phyloP scores from a whole-genome alignment of 108 stramenopile genomes.

The Skeletonema potamos region DNA sequence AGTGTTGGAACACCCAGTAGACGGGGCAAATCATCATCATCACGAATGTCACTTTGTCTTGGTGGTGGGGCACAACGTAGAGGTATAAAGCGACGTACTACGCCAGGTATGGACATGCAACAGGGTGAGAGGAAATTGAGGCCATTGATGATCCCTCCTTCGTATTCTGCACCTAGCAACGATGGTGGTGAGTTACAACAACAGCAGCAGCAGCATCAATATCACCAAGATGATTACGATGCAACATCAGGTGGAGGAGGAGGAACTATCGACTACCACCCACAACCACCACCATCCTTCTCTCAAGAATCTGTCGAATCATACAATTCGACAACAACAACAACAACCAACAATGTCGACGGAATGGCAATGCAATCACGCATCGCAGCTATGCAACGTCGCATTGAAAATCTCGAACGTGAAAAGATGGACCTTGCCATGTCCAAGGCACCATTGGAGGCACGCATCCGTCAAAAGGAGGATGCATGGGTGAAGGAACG shows the following conservation, averaged over 20 bases:
- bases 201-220: background rate
- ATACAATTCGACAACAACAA: too few relatives aligned
- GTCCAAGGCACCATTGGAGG: constrained; percentile 87
- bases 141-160: background rate
- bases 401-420: constrained; percentile 73
- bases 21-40: background rate
- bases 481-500: constrained; percentile 75
- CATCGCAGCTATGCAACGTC: constrained; percentile 67
- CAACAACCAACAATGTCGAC: constrained; percentile 45
- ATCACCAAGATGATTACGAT: background rate
- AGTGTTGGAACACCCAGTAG: constrained; percentile 16
- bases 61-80: constrained; percentile 27
- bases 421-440: constrained; percentile 84
- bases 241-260: background rate
- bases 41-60: constrained; percentile 12
- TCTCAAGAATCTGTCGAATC: constrained; percentile 26
- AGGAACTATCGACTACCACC: background rate
- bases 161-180: background rate
- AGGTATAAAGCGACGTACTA: constrained; percentile 2
- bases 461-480: constrained; percentile 82
- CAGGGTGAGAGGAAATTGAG: background rate
- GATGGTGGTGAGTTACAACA: background rate
- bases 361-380: constrained; percentile 64
- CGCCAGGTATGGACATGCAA: background rate
- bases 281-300: background rate